Base-by-base conservation (phyloP, 169 alveolate genomes). In the Cryptosporidium sp. region DNA sequence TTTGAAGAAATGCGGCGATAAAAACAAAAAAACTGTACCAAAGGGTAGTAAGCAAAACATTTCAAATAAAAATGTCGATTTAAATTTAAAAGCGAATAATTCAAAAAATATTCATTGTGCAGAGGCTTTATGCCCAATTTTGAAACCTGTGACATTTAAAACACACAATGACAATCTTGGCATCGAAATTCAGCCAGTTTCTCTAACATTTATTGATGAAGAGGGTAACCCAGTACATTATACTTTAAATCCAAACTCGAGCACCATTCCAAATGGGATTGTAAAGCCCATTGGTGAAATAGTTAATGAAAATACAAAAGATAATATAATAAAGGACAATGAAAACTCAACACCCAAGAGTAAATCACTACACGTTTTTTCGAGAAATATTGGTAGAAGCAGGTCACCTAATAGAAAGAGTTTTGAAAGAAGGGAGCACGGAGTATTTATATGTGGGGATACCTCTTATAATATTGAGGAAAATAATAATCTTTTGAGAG, bases 381-480 rank as follows among this genome's bases (percentile, higher is more conserved):
- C 86, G 31, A 73, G 86, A 59, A 73, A 73, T 59, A 59, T 62
- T 50, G 86, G 86, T 51, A 73, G 86, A 55, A 73, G 86, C 12
- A 73, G 86, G 35, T 73, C 86, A 8, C 86, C 86, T 0, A 52
- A 52, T 59, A 35, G 39, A 8, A 59, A 59, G 16, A 41, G 10
- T 37, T 31, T 73, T 21, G 70, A 55, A 58, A 73, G 71, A 59
- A 73, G 71, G 37, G 86, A 73, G n/a, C 86, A 73, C 21, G 86
- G 86, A 26, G 29, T 73, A 8, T 73, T 73, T 33, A 39, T 50
- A n/a, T 73, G 86, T 73, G 86, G 70, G 0, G 58, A 55, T 35
- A 14, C 16, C 7, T n/a, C 50, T 18, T 41, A 58, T 10, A 12
- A 73, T 18, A n/a, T 8, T 4, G 26, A 41, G 7, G 55, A 33